phyloP scores from a whole-genome alignment of 768 basidiomycete species.

The Psilocybe tampanensis region DNA sequence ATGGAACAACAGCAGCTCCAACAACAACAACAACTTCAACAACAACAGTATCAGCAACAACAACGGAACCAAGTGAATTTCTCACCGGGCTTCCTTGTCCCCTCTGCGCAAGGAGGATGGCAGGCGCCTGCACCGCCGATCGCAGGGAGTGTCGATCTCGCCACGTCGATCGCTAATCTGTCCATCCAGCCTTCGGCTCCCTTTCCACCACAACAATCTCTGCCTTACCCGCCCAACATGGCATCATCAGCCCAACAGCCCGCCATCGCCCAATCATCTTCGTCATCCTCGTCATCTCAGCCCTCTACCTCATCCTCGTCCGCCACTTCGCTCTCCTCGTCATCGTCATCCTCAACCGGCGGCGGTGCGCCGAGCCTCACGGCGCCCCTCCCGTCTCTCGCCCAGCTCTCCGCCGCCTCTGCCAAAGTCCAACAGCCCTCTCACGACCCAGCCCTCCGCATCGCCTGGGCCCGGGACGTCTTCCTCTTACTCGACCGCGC shows the following conservation, averaged over 20 bases:
- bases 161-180: slow-evolving; percentile 25
- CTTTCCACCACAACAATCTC: slow-evolving; percentile 34
- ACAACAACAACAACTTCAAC: slow-evolving; percentile 15
- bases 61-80: slow-evolving; percentile 10
- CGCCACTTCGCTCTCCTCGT: slow-evolving; percentile 30
- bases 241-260: slow-evolving; percentile 36
- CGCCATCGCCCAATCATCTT: slow-evolving; percentile 30
- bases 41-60: slow-evolving; percentile 4
- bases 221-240: slow-evolving; percentile 33
- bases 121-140: slow-evolving; percentile 17
- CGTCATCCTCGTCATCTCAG: slow-evolving; percentile 4
- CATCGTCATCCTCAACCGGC: slow-evolving; percentile 49
- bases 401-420: slow-evolving; percentile 55
- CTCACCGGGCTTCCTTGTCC: background rate
- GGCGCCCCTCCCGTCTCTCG: slow-evolving; percentile 66
- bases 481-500: slow-evolving; percentile 70
- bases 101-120: slow-evolving; percentile 17
- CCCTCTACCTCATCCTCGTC: slow-evolving; percentile 16
- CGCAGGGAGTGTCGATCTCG: slow-evolving; percentile 17
- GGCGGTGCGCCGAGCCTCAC: slow-evolving; percentile 54
- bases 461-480: slow-evolving; percentile 85
- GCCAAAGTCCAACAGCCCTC: slow-evolving; percentile 53
- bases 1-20: slow-evolving; percentile 7
- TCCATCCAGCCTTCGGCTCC: slow-evolving; percentile 22
- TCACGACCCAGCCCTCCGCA: slow-evolving; percentile 60